These are phyloP conservation scores for Claviceps africana DNA, from an alignment of 2,329 filamentous ascomycete genomes.

Conservation along the genomic window DNA sequence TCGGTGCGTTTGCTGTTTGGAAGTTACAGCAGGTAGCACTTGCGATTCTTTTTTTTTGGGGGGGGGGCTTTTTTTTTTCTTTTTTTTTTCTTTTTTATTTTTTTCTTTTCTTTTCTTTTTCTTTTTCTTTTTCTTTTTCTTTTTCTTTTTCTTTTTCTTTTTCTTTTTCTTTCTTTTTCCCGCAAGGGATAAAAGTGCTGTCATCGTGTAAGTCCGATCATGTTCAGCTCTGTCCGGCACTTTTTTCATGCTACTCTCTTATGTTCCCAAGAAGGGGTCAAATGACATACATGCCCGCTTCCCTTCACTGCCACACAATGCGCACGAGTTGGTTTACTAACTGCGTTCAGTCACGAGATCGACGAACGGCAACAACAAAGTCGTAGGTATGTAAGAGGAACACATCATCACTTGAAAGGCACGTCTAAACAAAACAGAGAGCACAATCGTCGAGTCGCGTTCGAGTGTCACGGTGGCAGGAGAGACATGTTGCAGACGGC, in stretches of 20 bases:
- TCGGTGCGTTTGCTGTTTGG: neutral
- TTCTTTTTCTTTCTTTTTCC: neutral
- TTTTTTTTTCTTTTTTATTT: too few relatives aligned
- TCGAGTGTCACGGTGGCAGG: conserved; percentile 1
- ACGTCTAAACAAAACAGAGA: neutral
- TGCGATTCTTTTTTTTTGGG: neutral
- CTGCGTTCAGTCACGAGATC: conserved; percentile 5
- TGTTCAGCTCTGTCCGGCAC: neutral
- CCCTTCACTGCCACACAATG: conserved; percentile 1
- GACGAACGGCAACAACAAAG: neutral
- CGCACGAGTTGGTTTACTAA: conserved; percentile 5
- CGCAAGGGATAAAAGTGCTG: neutral
- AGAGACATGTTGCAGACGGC: conserved; percentile 3
- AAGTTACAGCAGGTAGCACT: neutral
- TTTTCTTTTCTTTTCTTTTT: neutral
- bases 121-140: neutral
- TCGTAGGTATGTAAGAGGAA: neutral
- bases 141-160: neutral
- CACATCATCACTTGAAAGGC: neutral
- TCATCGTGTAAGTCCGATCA: neutral
- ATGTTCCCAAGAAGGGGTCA: neutral
- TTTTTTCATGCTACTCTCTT: neutral
- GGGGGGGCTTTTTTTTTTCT: neutral
- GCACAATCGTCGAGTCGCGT: neutral
- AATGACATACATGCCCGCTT: neutral